Evolutionary conservation across 2,329 filamentous ascomycete species (phyloP).

Genomic region (Botryotinia convoluta): DNA sequence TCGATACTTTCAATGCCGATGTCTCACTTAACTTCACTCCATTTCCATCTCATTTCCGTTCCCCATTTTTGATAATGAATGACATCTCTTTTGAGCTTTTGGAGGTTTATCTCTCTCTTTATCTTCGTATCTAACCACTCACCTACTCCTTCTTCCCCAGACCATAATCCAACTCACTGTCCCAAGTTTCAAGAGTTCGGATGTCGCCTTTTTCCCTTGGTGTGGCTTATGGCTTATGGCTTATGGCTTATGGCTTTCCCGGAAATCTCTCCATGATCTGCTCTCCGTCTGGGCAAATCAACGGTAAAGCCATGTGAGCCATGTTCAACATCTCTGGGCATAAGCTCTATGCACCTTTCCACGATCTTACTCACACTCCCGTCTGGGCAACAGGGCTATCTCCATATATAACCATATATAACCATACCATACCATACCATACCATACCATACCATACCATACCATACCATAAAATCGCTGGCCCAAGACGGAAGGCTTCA

Average conservation of each 20-base stretch:
- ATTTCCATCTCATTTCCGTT: not conserved
- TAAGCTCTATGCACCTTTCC: not conserved
- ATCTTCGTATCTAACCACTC: slow-evolving; percentile 10
- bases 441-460: no score
- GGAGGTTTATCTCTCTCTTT: not conserved
- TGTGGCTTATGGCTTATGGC: not conserved
- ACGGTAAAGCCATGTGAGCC: not conserved
- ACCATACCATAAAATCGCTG: not conserved
- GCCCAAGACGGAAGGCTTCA: not conserved
- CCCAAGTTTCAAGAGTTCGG: not conserved
- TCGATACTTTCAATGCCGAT: not conserved
- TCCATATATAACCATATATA: not conserved
- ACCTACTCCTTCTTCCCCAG: not conserved
- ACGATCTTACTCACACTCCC: not conserved
- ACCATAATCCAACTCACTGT: not conserved
- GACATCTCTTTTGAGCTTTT: not conserved
- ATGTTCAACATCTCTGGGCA: not conserved
- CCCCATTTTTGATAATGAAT: slow-evolving; percentile 8
- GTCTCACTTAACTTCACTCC: not conserved
- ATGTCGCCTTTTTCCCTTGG: slow-evolving; percentile 1
- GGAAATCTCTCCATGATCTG: not conserved
- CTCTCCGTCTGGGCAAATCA: not conserved
- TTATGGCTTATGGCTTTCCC: not conserved
- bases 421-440: no score
- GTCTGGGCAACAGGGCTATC: not conserved